Percentiles rank a stretch among this genome's conserved stretches.
phyloP scores from a whole-genome alignment of 164 flowering plant genomes.

The Taxillus chinensis region DNA sequence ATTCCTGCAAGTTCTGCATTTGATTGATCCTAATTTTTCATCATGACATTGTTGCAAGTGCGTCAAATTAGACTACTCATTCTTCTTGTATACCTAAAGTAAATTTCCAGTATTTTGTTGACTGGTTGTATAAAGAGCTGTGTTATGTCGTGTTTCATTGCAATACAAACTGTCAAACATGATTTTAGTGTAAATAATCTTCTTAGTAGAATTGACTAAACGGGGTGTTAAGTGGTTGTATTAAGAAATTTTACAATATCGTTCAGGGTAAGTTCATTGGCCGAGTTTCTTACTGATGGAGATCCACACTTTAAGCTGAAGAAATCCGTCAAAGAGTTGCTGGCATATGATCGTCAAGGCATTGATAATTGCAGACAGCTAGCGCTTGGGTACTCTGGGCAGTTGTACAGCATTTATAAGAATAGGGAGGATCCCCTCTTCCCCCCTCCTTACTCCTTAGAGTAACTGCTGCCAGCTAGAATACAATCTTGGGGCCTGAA shows the following conservation, averaged over 20 bases:
- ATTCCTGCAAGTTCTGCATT: too few species aligned
- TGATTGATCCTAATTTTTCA: too few species aligned
- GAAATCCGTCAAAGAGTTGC: conserved; percentile 12
- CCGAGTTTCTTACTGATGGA: conserved; percentile 8
- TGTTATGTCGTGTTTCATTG: background rate
- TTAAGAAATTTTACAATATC: background rate
- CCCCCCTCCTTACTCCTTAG: background rate
- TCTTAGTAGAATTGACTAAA: background rate
- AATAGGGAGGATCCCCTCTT: conserved; percentile 10
- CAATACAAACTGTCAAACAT: background rate
- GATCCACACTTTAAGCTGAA: conserved; percentile 16
- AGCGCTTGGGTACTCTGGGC: background rate
- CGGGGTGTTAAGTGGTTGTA: background rate
- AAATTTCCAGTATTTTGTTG: too few species aligned
- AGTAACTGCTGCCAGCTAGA: too few species aligned
- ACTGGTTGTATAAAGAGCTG: background rate
- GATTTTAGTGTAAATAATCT: background rate
- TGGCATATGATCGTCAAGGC: conserved; percentile 3
- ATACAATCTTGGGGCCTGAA: too few species aligned
- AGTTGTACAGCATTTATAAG: conserved; percentile 12
- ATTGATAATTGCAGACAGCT: conserved; percentile 6
- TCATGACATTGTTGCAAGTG: too few species aligned
- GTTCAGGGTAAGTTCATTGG: background rate
- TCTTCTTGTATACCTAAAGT: too few species aligned
- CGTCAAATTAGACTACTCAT: too few species aligned